These are phyloP conservation scores for Scheffersomyces titani DNA, from an alignment of 1,139 yeast species.

Conservation along the genomic window DNA sequence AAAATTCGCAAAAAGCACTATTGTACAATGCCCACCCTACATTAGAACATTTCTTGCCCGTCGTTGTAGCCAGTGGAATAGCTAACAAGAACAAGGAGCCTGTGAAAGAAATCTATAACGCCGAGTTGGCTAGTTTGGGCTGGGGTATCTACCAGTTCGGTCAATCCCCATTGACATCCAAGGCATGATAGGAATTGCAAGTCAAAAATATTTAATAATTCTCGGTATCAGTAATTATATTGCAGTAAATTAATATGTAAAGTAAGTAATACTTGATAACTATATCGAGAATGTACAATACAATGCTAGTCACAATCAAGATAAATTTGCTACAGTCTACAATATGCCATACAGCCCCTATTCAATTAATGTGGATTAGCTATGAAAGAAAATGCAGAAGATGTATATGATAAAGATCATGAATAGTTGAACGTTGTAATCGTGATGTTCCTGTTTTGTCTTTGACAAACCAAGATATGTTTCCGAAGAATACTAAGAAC, in stretches of 20 bases:
- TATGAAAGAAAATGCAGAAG: not conserved
- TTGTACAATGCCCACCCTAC: conserved; percentile 68
- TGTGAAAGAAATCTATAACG: conserved; percentile 49
- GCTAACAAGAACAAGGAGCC: conserved; percentile 27
- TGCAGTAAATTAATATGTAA: not conserved
- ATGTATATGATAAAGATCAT: not conserved
- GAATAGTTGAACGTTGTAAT: not conserved
- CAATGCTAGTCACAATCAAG: not conserved
- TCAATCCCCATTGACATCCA: not conserved
- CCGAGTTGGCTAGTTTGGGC: conserved; percentile 51
- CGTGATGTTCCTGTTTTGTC: not conserved
- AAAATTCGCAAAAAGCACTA: conserved; percentile 37
- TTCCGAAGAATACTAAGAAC: not conserved
- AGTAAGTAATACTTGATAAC: not conserved
- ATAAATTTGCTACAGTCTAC: not conserved
- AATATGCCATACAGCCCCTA: not conserved
- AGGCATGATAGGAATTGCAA: not conserved
- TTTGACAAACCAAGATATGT: not conserved
- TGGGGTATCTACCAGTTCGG: conserved; percentile 67
- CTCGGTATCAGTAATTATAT: not conserved
- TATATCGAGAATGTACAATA: no score
- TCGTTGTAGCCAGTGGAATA: conserved; percentile 68
- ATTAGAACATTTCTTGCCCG: conserved; percentile 70
- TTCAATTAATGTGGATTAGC: not conserved
- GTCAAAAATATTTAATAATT: no score